These are phyloP conservation scores for Wickerhamomyces queroliae DNA, from an alignment of 805 yeast genomes.

Conservation along the genomic window DNA sequence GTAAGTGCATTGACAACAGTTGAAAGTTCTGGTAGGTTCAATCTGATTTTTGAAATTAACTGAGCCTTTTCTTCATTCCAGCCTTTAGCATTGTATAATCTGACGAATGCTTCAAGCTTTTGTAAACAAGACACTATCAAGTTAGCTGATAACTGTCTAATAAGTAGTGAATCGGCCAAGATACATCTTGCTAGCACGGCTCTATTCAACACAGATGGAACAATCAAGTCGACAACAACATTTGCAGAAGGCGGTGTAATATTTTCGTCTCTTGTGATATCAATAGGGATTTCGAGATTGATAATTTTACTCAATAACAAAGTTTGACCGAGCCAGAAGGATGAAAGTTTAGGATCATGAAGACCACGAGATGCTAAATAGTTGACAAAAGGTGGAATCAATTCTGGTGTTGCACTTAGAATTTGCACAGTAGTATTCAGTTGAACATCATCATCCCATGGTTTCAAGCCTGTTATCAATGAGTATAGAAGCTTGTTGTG, in stretches of 20 bases:
- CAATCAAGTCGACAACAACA: constrained; percentile 46
- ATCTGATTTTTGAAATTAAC: constrained; percentile 26
- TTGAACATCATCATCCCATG: constrained; percentile 73
- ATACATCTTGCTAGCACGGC: constrained; percentile 54
- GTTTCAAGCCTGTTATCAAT: constrained; percentile 60
- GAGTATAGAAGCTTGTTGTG: constrained; percentile 66
- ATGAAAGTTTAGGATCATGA: constrained; percentile 73
- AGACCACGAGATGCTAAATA: constrained; percentile 58
- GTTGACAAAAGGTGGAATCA: constrained; percentile 64
- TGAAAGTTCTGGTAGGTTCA: constrained; percentile 46
- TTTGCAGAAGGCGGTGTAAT: constrained; percentile 26
- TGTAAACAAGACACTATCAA: constrained; percentile 46
- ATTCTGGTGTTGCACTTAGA: constrained; percentile 54
- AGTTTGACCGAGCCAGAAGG: constrained; percentile 80
- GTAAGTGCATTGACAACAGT: constrained; percentile 36
- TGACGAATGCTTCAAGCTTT: constrained; percentile 41
- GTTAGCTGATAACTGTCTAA: constrained; percentile 62
- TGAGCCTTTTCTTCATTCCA: constrained; percentile 34
- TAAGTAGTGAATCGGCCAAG: constrained; percentile 39
- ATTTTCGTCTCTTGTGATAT: constrained; percentile 22
- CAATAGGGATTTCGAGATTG: constrained; percentile 47
- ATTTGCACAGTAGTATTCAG: constrained; percentile 46
- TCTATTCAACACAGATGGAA: constrained; percentile 62
- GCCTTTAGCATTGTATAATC: constrained; percentile 29
- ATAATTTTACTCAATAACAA: constrained; percentile 55